Conservation (phyloP, 164 flowering plant genomes). For the Annona squamosa region DNA sequence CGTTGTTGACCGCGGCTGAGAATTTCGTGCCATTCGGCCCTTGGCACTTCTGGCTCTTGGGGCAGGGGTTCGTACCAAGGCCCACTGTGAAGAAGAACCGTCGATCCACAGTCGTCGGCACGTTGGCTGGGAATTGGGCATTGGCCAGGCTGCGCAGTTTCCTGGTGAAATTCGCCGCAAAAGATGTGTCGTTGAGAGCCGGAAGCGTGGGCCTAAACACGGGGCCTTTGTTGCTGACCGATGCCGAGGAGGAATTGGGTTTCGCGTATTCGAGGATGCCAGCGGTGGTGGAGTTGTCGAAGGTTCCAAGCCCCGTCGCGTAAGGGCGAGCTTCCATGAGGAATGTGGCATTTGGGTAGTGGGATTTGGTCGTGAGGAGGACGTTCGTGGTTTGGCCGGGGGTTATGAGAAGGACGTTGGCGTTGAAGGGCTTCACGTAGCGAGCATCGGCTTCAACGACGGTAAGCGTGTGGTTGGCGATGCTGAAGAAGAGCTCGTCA, state of each 20-base stretch:
- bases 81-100: conserved; percentile 58
- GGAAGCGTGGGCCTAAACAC: conserved; percentile 22
- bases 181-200: conserved; percentile 14
- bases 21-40: conserved; percentile 51
- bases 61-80: conserved; percentile 39
- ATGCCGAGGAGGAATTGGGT: background rate
- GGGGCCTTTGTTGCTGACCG: background rate
- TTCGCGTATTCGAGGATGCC: conserved; percentile 29
- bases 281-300: conserved; percentile 42
- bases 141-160: conserved; percentile 22
- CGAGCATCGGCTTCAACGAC: conserved; percentile 63
- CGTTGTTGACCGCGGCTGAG: conserved; percentile 47
- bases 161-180: conserved; percentile 10
- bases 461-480: conserved; percentile 61
- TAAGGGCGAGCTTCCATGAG: conserved; percentile 45
- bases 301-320: conserved; percentile 29
- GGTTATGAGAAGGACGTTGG: conserved; percentile 28
- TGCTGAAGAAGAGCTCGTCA: conserved; percentile 72
- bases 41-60: conserved; percentile 41
- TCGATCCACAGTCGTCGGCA: conserved; percentile 38
- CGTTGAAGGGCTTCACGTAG: conserved; percentile 59
- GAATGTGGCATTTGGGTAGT: conserved; percentile 33
- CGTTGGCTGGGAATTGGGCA: conserved; percentile 43
- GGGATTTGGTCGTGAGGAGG: conserved; percentile 34
- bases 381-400: conserved; percentile 64